Evolutionary conservation across 192 early-diverging fungal species (phyloP).

Genomic region (Oehlia diaphana): DNA sequence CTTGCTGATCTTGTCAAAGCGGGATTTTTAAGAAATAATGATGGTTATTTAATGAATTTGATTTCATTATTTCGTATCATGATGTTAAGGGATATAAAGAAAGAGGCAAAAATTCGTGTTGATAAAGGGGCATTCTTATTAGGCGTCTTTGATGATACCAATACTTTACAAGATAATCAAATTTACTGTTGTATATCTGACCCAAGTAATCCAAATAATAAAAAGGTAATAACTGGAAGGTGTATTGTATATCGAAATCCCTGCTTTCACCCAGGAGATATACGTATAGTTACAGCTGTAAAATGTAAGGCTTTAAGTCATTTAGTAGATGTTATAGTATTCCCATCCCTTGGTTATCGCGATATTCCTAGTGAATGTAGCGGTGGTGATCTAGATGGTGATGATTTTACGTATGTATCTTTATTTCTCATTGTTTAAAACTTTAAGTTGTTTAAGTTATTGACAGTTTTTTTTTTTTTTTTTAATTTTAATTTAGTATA

Average conservation of each 20-base stretch:
- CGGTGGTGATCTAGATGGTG: slow-evolving; percentile 84
- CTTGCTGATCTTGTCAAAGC: slow-evolving; percentile 46
- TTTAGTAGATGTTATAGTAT: slow-evolving; percentile 71
- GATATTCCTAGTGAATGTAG: slow-evolving; percentile 74
- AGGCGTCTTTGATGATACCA: slow-evolving; percentile 56
- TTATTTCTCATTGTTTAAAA: background rate
- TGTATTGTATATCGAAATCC: slow-evolving; percentile 56
- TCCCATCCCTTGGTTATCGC: slow-evolving; percentile 63
- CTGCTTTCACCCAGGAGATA: slow-evolving; percentile 68
- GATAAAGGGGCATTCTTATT: slow-evolving; percentile 53
- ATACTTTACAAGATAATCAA: slow-evolving; percentile 43
- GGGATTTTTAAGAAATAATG: slow-evolving; percentile 45
- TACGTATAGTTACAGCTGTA: slow-evolving; percentile 59
- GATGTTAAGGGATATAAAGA: slow-evolving; percentile 48
- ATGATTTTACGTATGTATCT: slow-evolving; percentile 61
- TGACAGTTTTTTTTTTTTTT: background rate
- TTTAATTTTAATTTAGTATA: background rate
- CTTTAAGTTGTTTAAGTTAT: background rate
- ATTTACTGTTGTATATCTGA: slow-evolving; percentile 52
- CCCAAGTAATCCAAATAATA: slow-evolving; percentile 17
- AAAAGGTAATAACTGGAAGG: slow-evolving; percentile 38
- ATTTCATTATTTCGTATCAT: slow-evolving; percentile 45
- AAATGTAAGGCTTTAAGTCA: slow-evolving; percentile 48
- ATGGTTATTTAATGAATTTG: slow-evolving; percentile 48
- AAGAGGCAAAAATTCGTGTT: slow-evolving; percentile 55